Evolutionary conservation across 306 rosid species (phyloP), one percentile per base, ranked within the genome.

Genomic region (Clitoria ternatea): DNA sequence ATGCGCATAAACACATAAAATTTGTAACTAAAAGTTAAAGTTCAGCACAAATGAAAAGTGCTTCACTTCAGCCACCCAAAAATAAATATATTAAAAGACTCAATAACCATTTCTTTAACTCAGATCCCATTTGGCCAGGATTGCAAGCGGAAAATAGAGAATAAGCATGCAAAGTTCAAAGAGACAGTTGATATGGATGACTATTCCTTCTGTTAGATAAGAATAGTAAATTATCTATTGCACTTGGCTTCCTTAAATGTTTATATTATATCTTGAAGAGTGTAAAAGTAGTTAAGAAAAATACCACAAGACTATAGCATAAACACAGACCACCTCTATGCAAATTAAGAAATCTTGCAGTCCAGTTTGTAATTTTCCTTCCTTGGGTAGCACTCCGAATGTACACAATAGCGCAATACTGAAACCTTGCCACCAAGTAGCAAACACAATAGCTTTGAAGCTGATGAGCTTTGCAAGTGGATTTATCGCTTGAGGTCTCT

Each of bases 381-480:
- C 84, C 14, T 78, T 82, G 2, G 97, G 85, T 37, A 93, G 81
- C 53, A 85, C 82, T 76, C 82, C 78, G 36, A 87, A 70, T 17
- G 83, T 63, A 29, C 84, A 74, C 76, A 93, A 76, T 12, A 88
- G 69, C 0, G 80, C 96, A 7, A 93, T 90, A 5, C 97, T 97
- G 15, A 90, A 85, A 48, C 97, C 98, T 84, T 93, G 98, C 97
- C 97, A 93, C 98, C 97, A 93, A 39, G 98, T 90, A 7, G 98
- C 97, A 49, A 93, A 88, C 75, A 93, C 98, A 53, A 93, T 93
- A 12, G 97, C 98, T 81, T 90, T 90, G 80, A 93, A 93, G 88
- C 98, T 93, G 70, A 93, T 84, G 83, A 93, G 90, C 81, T 90
- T 93, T 72, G 98, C 88, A 3, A 90, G 92, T 30, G 98, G 98